Conservation (phyloP, 768 basidiomycete species). For the Kondoa malvinella region DNA sequence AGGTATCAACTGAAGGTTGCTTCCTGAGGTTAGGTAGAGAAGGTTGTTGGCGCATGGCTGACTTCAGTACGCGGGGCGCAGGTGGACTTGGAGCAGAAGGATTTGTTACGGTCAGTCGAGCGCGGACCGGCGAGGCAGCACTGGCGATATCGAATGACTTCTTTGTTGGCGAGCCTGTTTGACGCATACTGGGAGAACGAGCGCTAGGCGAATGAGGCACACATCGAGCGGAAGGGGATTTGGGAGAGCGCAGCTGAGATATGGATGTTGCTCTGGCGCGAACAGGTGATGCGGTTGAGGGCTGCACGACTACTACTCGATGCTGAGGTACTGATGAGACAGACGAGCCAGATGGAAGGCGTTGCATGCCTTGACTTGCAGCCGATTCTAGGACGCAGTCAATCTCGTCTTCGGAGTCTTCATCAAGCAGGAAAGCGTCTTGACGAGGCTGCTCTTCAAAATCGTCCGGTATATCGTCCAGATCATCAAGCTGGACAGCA, state of each 20-base stretch:
- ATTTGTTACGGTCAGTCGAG: not conserved
- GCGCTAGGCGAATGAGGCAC: not conserved
- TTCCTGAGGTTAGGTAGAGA: not conserved
- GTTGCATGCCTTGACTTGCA: not conserved
- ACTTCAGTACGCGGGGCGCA: not conserved
- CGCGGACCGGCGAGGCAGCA: not conserved
- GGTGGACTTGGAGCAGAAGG: not conserved
- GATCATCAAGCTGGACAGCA: conserved; percentile 25
- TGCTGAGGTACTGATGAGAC: not conserved
- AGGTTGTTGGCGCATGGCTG: not conserved
- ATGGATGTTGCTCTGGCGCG: not conserved
- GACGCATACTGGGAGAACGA: not conserved
- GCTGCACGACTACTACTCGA: not conserved
- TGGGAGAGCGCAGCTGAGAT: not conserved
- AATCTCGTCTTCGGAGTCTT: conserved; percentile 27
- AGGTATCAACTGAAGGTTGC: not conserved
- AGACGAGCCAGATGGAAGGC: not conserved
- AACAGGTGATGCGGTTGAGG: not conserved
- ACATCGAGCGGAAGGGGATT: not conserved
- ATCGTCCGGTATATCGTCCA: conserved; percentile 28
- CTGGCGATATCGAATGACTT: not conserved
- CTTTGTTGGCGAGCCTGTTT: not conserved
- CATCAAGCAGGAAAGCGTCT: conserved; percentile 9
- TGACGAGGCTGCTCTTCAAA: conserved; percentile 5
- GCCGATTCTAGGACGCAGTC: conserved; percentile 22